These are phyloP conservation scores for Anisodus tanguticus DNA, from an alignment of 257 asterid species.

Conservation along the genomic window DNA sequence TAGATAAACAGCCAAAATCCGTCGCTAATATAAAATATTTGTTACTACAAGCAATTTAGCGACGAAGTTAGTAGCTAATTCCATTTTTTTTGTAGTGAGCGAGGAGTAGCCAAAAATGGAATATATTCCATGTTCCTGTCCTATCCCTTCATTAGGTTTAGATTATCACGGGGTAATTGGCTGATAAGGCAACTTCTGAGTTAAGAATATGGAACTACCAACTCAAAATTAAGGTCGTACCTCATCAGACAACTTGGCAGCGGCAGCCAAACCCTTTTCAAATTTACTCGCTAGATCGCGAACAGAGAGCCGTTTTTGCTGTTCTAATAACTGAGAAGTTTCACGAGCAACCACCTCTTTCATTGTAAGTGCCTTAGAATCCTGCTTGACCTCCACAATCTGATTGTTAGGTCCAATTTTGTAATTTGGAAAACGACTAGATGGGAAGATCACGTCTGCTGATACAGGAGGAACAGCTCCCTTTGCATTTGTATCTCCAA, in stretches of 20 bases:
- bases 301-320: conserved; percentile 85
- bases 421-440: conserved; percentile 78
- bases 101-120: background rate
- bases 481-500: conserved; percentile 70
- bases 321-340: conserved; percentile 75
- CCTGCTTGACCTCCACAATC: conserved; percentile 78
- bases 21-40: too few relatives aligned
- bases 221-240: conserved; percentile 40
- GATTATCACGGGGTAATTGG: background rate
- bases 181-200: background rate
- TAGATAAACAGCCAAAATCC: too few relatives aligned
- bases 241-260: conserved; percentile 89
- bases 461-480: conserved; percentile 82
- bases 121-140: background rate
- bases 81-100: too few relatives aligned
- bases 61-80: too few relatives aligned
- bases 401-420: conserved; percentile 77
- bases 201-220: background rate
- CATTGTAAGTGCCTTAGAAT: conserved; percentile 51
- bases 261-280: conserved; percentile 90
- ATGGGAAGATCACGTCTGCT: conserved; percentile 75
- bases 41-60: too few relatives aligned
- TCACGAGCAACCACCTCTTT: conserved; percentile 84
- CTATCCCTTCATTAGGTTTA: background rate
- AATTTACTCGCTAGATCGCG: conserved; percentile 91